These are phyloP conservation scores for Schizochytrium sp. DNA, from an alignment of 108 stramenopile genomes.

Conservation along the genomic window DNA sequence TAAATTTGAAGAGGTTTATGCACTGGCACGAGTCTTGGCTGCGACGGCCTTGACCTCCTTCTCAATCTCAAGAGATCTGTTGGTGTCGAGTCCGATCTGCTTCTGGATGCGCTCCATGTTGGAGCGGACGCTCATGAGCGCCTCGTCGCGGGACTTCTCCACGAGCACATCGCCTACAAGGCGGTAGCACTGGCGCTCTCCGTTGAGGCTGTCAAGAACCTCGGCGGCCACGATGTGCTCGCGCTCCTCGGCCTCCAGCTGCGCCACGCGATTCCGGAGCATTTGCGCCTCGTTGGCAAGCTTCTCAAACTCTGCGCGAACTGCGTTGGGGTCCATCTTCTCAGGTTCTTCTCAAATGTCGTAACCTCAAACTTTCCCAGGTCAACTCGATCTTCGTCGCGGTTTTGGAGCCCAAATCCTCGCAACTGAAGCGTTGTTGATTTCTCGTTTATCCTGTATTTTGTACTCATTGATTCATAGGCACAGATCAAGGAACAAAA, in stretches of 20 bases:
- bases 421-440: too few species aligned
- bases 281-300: conserved; percentile 44
- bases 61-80: conserved; percentile 47
- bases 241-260: conserved; percentile 60
- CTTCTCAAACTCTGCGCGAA: conserved; percentile 40
- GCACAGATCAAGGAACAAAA: too few species aligned
- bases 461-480: too few species aligned
- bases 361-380: too few species aligned
- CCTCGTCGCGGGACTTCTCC: conserved; percentile 37
- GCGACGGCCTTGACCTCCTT: conserved; percentile 54
- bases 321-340: conserved; percentile 40
- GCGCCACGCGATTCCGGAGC: conserved; percentile 47
- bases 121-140: conserved; percentile 38
- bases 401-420: too few species aligned
- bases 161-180: conserved; percentile 55
- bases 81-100: conserved; percentile 3
- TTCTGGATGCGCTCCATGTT: conserved; percentile 44
- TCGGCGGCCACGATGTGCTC: conserved; percentile 48
- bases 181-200: conserved; percentile 44
- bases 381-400: too few species aligned
- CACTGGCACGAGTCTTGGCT: conserved; percentile 12
- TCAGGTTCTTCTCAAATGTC: not conserved
- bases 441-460: too few species aligned
- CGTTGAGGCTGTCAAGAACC: conserved; percentile 14
- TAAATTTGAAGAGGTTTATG: not conserved